Base-by-base conservation (phyloP, 495 filamentous ascomycete species). In the Friedmanniomyces endolithicus region DNA sequence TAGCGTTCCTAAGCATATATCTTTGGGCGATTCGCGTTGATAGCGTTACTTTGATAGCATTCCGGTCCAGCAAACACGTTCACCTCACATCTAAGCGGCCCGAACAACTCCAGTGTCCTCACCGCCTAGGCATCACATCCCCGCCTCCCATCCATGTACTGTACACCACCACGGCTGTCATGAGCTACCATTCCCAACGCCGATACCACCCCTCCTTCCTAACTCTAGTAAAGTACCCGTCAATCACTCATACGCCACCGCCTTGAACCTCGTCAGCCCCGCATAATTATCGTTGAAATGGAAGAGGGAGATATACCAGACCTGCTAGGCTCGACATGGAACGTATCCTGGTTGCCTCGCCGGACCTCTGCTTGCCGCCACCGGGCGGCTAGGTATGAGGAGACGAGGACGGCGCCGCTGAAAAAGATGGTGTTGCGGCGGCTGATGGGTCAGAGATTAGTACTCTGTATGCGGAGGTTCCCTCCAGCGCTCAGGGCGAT, bases 351-450 rank as follows among this genome's bases (percentile, higher is more conserved):
- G 39, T 56, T 56, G 6, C 31, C 12, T 29, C 17, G 29, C 37
- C 17, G 9, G 11, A 17, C 9, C 41, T 58, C 22, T 6, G 40
- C 48, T 20, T 53, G 48, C 27, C 49, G 35, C 20, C 23, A 39
- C 2, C 31, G 40, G 11, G 27, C 40, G 1, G 50, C 40, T 14
- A 58, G 33, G 17, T 41, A 52, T 35, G 48, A 52, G 11, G 12
- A 22, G 12, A 24, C 27, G 14, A 58, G 39, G 11, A 39, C 50
- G 17, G 40, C 39, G 29, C 16, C n/a, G 41, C 39, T 46, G 49
- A 58, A 46, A 37, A 58, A 24, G 37, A 48, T 31, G n/a, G 49
- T 58, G 44, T 53, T 58, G 11, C 55, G 50, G 25, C 55, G 48
- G 43, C 55, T 58, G 25, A 50, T 17, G n/a, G n/a, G n/a, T n/a